These are phyloP conservation scores for Candida loeiensis DNA, from an alignment of 805 yeast species.

Conservation along the genomic window DNA sequence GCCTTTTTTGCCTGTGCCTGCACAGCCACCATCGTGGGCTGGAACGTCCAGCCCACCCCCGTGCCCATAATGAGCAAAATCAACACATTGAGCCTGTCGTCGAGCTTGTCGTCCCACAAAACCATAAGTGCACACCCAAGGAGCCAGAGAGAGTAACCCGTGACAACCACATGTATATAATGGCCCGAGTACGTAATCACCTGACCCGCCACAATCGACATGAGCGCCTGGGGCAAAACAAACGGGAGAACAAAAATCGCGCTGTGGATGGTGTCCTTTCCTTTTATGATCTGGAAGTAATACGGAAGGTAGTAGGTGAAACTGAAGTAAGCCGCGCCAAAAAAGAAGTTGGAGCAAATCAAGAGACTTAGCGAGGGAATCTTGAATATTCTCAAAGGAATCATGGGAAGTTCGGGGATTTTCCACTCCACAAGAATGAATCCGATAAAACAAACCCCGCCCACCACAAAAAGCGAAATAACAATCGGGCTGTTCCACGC, in stretches of 20 bases:
- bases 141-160: conserved; percentile 43
- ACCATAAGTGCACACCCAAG: conserved; percentile 39
- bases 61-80: conserved; percentile 27
- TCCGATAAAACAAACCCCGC: conserved; percentile 33
- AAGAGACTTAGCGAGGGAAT: conserved; percentile 30
- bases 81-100: conserved; percentile 31
- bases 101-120: conserved; percentile 25
- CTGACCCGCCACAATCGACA: conserved; percentile 44
- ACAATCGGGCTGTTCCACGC: conserved; percentile 48
- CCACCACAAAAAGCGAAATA: conserved; percentile 33
- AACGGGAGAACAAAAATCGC: conserved; percentile 43
- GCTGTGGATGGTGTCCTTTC: conserved; percentile 34
- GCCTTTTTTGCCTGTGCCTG: conserved; percentile 49
- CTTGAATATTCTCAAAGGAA: conserved; percentile 46
- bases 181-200: conserved; percentile 42
- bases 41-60: conserved; percentile 51
- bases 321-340: conserved; percentile 48
- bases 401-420: conserved; percentile 49
- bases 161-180: conserved; percentile 38
- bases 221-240: conserved; percentile 40
- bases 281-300: conserved; percentile 46
- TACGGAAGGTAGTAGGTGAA: conserved; percentile 48
- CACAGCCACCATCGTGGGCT: conserved; percentile 53
- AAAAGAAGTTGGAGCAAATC: conserved; percentile 36
- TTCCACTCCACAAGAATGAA: conserved; percentile 52